A percentile compares a stretch with the other conserved stretches of the same genome.
Conservation (phyloP, 768 basidiomycete genomes). For the Gyrodon lividus region DNA sequence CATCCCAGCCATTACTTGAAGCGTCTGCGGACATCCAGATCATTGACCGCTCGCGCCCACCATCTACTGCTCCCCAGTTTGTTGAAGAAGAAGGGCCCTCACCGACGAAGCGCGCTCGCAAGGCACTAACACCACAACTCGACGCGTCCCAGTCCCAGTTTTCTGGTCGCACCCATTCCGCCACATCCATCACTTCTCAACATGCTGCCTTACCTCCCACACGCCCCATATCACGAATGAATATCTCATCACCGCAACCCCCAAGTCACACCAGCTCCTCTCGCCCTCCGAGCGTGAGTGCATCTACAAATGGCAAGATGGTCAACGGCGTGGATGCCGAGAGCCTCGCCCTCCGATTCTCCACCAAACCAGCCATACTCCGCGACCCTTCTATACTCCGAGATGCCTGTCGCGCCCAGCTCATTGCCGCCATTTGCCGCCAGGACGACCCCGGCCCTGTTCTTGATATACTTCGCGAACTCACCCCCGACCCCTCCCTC, state of each 20-base stretch:
- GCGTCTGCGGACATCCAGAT: conserved; percentile 45
- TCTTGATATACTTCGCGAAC: conserved; percentile 64
- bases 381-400: conserved; percentile 53
- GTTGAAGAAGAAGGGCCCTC: conserved; percentile 66
- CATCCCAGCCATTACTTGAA: conserved; percentile 29
- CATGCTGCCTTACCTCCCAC: conserved; percentile 14
- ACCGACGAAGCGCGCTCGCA: conserved; percentile 70
- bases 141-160: conserved; percentile 28
- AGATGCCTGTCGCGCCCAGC: conserved; percentile 56
- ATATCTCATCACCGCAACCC: conserved; percentile 34
- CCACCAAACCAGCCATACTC: conserved; percentile 60
- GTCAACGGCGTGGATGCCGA: conserved; percentile 44
- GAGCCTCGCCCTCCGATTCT: conserved; percentile 53
- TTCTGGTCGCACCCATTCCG: conserved; percentile 7
- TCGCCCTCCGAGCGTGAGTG: conserved; percentile 44
- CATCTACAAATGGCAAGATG: conserved; percentile 42
- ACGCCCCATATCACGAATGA: conserved; percentile 34
- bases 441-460: conserved; percentile 65
- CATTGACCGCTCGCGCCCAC: conserved; percentile 47
- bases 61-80: conserved; percentile 46
- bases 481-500: conserved; percentile 42
- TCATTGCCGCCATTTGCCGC: conserved; percentile 66
- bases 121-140: conserved; percentile 43
- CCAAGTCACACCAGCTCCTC: conserved; percentile 44
- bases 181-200: conserved; percentile 15